These are phyloP conservation scores for Thuja plicata DNA, from an alignment of 83 land plant species.

Conservation along the genomic window DNA sequence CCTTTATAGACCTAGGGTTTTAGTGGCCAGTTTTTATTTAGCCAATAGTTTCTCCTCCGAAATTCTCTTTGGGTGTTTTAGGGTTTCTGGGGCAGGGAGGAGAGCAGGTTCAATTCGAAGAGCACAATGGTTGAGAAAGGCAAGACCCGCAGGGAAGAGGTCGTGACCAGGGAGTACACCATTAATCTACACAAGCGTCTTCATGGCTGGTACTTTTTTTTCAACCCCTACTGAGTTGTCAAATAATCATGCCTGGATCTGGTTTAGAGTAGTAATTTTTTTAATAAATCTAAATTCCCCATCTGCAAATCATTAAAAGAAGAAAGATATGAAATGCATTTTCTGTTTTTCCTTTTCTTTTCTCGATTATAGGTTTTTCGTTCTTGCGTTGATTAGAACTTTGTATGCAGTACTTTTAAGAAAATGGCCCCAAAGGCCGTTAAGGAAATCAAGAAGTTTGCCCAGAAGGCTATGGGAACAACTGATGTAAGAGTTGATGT, in stretches of 20 bases:
- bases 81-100: neutral
- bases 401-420: slow-evolving; percentile 40
- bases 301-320: neutral
- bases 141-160: slow-evolving; percentile 50
- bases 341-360: neutral
- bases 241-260: neutral
- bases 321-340: neutral
- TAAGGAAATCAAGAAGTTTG: slow-evolving; percentile 49
- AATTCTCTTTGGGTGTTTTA: neutral
- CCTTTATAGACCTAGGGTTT: neutral
- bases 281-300: neutral
- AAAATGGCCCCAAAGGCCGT: slow-evolving; percentile 53
- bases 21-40: neutral
- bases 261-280: neutral
- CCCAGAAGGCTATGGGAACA: slow-evolving; percentile 52
- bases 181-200: slow-evolving; percentile 35
- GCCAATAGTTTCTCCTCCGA: neutral
- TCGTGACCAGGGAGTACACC: slow-evolving; percentile 47
- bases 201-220: slow-evolving; percentile 22
- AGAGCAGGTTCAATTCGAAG: neutral
- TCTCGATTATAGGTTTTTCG: neutral
- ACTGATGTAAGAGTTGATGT: slow-evolving; percentile 49
- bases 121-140: slow-evolving; percentile 40
- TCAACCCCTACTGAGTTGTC: neutral
- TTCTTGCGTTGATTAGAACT: neutral